A percentile compares a stretch with the other conserved stretches of the same genome.
Evolutionary conservation across 345 rosid genomes (phyloP).

Genomic region (Acer negundo): DNA sequence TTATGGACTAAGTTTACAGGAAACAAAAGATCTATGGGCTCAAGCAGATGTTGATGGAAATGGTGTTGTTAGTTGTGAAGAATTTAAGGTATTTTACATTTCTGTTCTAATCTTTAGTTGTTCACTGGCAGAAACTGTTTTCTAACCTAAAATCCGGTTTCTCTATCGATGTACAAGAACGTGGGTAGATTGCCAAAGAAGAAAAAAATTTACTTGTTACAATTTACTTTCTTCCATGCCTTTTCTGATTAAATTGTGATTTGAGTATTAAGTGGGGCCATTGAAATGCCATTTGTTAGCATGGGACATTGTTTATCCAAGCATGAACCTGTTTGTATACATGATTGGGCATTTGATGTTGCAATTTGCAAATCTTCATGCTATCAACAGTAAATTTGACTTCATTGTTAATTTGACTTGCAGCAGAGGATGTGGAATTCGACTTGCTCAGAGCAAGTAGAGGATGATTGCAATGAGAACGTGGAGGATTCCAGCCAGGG

Average conservation of each 20-base stretch:
- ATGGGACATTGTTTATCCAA: neutral
- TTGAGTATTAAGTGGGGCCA: neutral
- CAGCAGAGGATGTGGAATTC: conserved; percentile 48
- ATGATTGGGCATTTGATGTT: neutral
- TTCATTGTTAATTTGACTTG: neutral
- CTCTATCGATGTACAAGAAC: neutral
- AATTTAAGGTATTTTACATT: conserved; percentile 51
- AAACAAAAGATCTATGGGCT: conserved; percentile 61
- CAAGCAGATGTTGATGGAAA: conserved; percentile 62
- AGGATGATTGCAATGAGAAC: conserved; percentile 27
- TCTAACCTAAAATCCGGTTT: neutral
- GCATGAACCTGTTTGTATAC: neutral
- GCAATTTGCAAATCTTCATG: neutral
- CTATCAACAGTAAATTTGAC: neutral
- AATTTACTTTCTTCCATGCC: neutral
- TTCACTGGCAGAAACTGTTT: neutral
- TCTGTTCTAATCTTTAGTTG: neutral
- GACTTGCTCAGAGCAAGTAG: conserved; percentile 30
- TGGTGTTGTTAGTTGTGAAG: conserved; percentile 61
- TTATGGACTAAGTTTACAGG: conserved; percentile 60
- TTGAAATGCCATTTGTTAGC: neutral
- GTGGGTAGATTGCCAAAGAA: neutral
- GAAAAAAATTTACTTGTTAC: neutral
- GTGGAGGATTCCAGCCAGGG: conserved; percentile 22
- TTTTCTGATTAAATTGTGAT: neutral